Conservation (phyloP, 1,139 yeast genomes). For the Sugiyamaella castrensis region DNA sequence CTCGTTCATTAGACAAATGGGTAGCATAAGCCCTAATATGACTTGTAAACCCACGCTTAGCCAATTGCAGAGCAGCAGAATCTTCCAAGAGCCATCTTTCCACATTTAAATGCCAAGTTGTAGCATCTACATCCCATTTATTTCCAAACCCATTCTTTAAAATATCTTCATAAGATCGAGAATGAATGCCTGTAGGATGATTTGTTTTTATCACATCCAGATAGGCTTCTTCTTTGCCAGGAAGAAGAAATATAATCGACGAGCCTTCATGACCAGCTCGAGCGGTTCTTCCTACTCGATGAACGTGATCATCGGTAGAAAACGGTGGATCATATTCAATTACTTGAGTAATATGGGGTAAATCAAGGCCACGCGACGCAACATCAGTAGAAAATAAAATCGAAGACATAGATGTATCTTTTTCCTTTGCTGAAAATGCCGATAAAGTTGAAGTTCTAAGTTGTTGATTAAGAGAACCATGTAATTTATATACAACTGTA, state of each 20-base stretch:
- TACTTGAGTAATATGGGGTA: slow-evolving; percentile 68
- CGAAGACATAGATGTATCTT: slow-evolving; percentile 46
- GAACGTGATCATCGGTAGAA: slow-evolving; percentile 88
- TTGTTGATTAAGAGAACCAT: slow-evolving; percentile 86
- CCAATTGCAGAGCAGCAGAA: slow-evolving; percentile 60
- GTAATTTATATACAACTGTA: slow-evolving; percentile 68
- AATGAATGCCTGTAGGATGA: slow-evolving; percentile 63
- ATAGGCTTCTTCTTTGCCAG: slow-evolving; percentile 86
- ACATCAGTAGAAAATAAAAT: slow-evolving; percentile 87
- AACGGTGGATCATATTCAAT: slow-evolving; percentile 92
- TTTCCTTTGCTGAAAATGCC: slow-evolving; percentile 50
- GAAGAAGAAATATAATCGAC: slow-evolving; percentile 74
- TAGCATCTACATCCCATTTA: slow-evolving; percentile 89
- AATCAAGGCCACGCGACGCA: slow-evolving; percentile 90
- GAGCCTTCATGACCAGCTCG: slow-evolving; percentile 79
- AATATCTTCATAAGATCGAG: slow-evolving; percentile 51
- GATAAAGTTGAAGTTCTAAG: slow-evolving; percentile 73
- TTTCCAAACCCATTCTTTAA: slow-evolving; percentile 63
- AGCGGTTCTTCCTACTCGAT: slow-evolving; percentile 94
- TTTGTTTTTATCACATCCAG: slow-evolving; percentile 52
- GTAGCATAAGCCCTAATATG: slow-evolving; percentile 97
- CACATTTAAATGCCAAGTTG: slow-evolving; percentile 89
- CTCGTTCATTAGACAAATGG: slow-evolving; percentile 76
- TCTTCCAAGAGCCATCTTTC: slow-evolving; percentile 82
- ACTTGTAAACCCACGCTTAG: slow-evolving; percentile 76